These are phyloP conservation scores for Podaxis sp. DNA, from an alignment of 768 basidiomycete genomes.

Conservation along the genomic window DNA sequence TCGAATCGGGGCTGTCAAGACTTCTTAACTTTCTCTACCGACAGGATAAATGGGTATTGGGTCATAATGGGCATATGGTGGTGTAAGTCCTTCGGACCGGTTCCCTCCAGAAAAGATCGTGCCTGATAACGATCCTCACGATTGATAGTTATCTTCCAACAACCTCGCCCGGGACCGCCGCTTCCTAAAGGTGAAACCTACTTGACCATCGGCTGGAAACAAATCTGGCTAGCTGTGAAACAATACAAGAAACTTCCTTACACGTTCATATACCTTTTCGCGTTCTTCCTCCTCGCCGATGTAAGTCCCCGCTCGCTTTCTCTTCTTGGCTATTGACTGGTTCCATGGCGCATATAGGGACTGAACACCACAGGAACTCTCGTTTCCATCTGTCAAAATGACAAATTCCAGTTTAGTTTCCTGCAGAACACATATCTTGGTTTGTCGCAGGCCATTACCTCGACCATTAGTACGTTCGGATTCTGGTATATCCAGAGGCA, in stretches of 20 bases:
- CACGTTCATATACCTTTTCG: constrained; percentile 77
- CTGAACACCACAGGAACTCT: constrained; percentile 79
- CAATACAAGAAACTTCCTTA: constrained; percentile 78
- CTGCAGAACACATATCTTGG: constrained; percentile 79
- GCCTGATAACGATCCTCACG: neutral
- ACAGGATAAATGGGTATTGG: constrained; percentile 72
- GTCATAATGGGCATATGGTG: constrained; percentile 84
- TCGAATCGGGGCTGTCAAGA: neutral
- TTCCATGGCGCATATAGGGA: constrained; percentile 42
- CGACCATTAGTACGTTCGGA: constrained; percentile 65
- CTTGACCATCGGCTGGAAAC: constrained; percentile 83
- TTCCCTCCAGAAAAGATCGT: too few relatives aligned
- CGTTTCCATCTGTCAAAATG: constrained; percentile 74
- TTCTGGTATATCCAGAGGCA: constrained; percentile 85
- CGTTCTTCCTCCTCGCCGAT: constrained; percentile 79
- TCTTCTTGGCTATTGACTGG: neutral
- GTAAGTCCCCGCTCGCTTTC: constrained; percentile 33
- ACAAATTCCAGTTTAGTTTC: constrained; percentile 80
- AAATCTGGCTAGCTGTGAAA: constrained; percentile 77
- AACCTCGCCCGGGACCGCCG: constrained; percentile 78
- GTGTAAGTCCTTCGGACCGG: constrained; percentile 50
- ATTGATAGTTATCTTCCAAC: constrained; percentile 73
- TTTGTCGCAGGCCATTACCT: constrained; percentile 72
- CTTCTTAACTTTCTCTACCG: constrained; percentile 1
- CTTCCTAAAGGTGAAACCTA: constrained; percentile 77